These are phyloP conservation scores for Sindora glabra DNA, from an alignment of 306 rosid genomes.

Conservation along the genomic window DNA sequence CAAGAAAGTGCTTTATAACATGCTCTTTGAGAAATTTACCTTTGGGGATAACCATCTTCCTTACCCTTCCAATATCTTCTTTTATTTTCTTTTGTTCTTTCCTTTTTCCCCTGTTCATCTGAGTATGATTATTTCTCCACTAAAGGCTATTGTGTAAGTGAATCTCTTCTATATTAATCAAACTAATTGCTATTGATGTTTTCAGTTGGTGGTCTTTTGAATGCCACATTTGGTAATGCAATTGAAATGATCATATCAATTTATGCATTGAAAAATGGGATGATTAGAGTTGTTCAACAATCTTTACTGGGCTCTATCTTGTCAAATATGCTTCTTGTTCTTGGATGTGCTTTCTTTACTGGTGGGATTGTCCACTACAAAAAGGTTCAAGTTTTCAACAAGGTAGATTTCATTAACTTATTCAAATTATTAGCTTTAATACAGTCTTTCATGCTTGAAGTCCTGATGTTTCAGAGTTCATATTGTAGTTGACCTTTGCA, in stretches of 20 bases:
- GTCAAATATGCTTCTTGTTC: conserved; percentile 91
- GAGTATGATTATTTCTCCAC: neutral
- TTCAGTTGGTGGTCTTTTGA: conserved; percentile 92
- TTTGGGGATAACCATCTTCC: neutral
- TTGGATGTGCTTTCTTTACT: conserved; percentile 87
- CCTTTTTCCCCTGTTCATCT: neutral
- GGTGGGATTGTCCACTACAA: conserved; percentile 65
- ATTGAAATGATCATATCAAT: conserved; percentile 88
- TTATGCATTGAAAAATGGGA: conserved; percentile 72
- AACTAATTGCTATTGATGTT: conserved; percentile 2
- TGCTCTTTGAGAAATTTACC: neutral
- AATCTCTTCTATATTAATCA: neutral
- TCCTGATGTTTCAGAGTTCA: conserved; percentile 6
- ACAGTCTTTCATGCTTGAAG: neutral
- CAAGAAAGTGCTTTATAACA: neutral
- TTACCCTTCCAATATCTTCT: neutral
- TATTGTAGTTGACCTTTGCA: conserved; percentile 5
- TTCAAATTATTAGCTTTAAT: neutral
- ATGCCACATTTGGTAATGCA: conserved; percentile 90
- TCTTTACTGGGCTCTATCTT: conserved; percentile 82
- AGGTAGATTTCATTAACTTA: conserved; percentile 36
- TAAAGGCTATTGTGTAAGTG: neutral
- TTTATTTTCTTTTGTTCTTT: neutral
- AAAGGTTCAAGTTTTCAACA: conserved; percentile 56
- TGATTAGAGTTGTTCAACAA: conserved; percentile 95